Base-by-base conservation (phyloP, 768 basidiomycete species). In the Russula sp. region DNA sequence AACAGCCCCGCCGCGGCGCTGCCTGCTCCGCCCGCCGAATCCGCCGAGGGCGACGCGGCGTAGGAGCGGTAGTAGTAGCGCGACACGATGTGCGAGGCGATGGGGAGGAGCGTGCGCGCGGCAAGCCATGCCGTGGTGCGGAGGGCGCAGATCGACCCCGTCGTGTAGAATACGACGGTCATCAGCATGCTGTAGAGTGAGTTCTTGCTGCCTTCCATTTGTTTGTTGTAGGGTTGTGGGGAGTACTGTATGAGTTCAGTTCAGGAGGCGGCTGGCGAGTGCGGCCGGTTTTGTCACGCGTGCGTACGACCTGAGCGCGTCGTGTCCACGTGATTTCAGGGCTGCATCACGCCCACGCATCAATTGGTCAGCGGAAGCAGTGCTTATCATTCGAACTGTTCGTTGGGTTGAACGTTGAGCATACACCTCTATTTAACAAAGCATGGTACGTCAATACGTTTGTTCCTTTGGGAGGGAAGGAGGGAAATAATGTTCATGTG, bases 131-230 rank as follows among this genome's bases (percentile, higher is more conserved):
- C n/a, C 4, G 39, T 14, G 4, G 44, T 11, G 20, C 59, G 59
- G 13, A 61, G 42, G 34, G 37, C 34, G 42, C 52, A 61, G 20
- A 54, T 44, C 0, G 34, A 22, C 8, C 40, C 59, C 2, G 52
- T 61, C 34, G 59, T 37, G 34, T 61, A 61, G 34, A 61, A 61
- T 6, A 61, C 32, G 42, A 47, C 52, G 16, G 59, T 47, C 59
- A 61, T 61, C 1, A 61, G 44, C 59, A 61, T 53, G 44, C 22
- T 45, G 52, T 61, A 61, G 34, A 31, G 32, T 22, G 59, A 61
- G 16, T 27, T 53, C 14, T 31, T 42, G 22, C 13, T 51, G n/a
- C 4, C 13, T 22, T 40, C 39, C 58, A 59, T 59, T 32, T 22
- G 6, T 16, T 51, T 4, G 2, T 27, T 27, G 49, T 10, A 7